These are phyloP conservation scores for Aspergillus sp. DNA, from an alignment of 2,329 filamentous ascomycete genomes.

Conservation along the genomic window DNA sequence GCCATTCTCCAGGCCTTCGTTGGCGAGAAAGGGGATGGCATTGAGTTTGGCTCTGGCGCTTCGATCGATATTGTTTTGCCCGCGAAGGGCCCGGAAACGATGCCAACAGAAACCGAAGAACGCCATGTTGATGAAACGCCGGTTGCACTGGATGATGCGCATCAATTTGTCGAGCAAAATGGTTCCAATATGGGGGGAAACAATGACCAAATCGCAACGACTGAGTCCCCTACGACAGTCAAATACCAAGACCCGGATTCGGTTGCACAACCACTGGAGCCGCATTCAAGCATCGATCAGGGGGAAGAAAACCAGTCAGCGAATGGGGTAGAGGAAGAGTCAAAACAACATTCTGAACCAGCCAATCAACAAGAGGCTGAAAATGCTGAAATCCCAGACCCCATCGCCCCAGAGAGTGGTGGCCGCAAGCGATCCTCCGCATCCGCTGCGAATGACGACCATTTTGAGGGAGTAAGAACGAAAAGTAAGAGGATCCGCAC, in stretches of 20 bases:
- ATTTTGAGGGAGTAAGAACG: slow-evolving; percentile 45
- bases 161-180: slow-evolving; percentile 5
- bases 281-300: slow-evolving; percentile 26
- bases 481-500: slow-evolving; percentile 54
- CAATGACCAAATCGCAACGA: slow-evolving; percentile 6
- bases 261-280: slow-evolving; percentile 16
- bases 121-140: slow-evolving; percentile 8
- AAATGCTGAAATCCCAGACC: slow-evolving; percentile 19
- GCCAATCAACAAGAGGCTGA: slow-evolving; percentile 13
- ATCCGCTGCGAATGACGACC: slow-evolving; percentile 50
- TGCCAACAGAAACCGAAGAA: slow-evolving; percentile 8
- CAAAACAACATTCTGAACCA: slow-evolving; percentile 12
- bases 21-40: slow-evolving; percentile 29
- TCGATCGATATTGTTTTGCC: slow-evolving; percentile 36
- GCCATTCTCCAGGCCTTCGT: slow-evolving; percentile 37
- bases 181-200: slow-evolving; percentile 9
- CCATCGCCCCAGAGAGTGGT: slow-evolving; percentile 29
- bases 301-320: slow-evolving; percentile 29
- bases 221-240: slow-evolving; percentile 3
- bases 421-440: slow-evolving; percentile 53
- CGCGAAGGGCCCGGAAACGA: slow-evolving; percentile 15
- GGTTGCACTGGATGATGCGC: slow-evolving; percentile 5
- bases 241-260: slow-evolving; percentile 8
- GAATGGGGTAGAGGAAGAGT: slow-evolving; percentile 26
- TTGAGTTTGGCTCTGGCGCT: slow-evolving; percentile 24